Conservation (phyloP, 331 rosid genomes). For the Quercus phellos region DNA sequence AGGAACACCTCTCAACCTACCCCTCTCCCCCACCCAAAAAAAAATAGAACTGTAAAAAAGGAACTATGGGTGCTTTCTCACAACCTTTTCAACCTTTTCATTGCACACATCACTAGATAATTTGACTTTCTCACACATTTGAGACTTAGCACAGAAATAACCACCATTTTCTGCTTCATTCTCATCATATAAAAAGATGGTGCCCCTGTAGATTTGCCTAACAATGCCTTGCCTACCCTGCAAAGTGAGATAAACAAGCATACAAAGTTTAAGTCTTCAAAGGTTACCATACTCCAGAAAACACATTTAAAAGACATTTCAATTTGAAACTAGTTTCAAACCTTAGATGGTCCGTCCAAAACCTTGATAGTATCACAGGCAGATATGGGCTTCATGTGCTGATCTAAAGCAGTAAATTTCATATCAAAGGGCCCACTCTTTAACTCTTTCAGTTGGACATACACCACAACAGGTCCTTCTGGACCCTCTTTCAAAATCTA, state of each 20-base stretch:
- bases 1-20: not conserved
- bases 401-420: conserved; percentile 77
- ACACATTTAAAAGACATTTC: not conserved
- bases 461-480: conserved; percentile 60
- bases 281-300: not conserved
- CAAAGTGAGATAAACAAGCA: conserved; percentile 26
- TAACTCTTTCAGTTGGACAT: conserved; percentile 44
- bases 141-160: conserved; percentile 71
- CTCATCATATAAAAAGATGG: conserved; percentile 60
- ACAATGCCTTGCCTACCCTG: conserved; percentile 90
- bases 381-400: conserved; percentile 46
- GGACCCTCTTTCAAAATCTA: conserved; percentile 75
- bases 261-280: conserved; percentile 5
- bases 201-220: conserved; percentile 71
- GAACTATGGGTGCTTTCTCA: not conserved
- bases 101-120: conserved; percentile 31
- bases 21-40: not conserved
- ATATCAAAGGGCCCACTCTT: conserved; percentile 59
- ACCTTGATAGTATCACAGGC: conserved; percentile 68
- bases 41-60: not conserved
- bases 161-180: conserved; percentile 69
- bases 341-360: conserved; percentile 72
- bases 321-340: conserved; percentile 25
- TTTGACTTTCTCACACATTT: conserved; percentile 78
- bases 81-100: conserved; percentile 57